These are phyloP conservation scores for Penicillium diatomitis DNA, from an alignment of 495 filamentous ascomycete genomes.

Conservation along the genomic window DNA sequence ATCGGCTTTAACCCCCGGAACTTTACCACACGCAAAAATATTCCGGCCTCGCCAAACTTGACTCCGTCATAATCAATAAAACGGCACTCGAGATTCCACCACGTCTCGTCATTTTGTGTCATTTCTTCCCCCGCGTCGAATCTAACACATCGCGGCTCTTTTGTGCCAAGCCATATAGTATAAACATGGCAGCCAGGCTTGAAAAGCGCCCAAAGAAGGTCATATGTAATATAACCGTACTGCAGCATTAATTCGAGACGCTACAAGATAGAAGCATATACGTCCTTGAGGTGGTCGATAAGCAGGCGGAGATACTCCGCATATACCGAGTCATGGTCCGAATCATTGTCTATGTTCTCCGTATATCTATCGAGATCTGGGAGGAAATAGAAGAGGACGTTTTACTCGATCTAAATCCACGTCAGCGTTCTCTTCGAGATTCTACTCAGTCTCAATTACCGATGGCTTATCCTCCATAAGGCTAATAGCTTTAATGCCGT, in stretches of 20 bases:
- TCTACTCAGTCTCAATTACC: constrained; percentile 10
- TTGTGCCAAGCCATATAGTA: constrained; percentile 30
- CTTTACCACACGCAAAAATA: constrained; percentile 18
- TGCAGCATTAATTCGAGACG: constrained; percentile 29
- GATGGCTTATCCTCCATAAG: constrained; percentile 18
- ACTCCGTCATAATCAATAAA: constrained; percentile 25
- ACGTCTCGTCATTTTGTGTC: constrained; percentile 16
- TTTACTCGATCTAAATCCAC: constrained; percentile 19
- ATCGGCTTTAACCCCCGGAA: constrained; percentile 21
- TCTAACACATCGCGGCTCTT: constrained; percentile 51
- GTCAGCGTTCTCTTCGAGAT: constrained; percentile 8
- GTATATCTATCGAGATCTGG: constrained; percentile 15
- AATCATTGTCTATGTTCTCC: neutral
- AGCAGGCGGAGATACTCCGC: constrained; percentile 30
- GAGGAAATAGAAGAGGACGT: constrained; percentile 26
- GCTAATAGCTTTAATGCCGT: constrained; percentile 22
- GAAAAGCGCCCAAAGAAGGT: no score
- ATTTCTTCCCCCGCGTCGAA: constrained; percentile 44
- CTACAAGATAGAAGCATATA: constrained; percentile 24
- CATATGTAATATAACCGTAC: constrained; percentile 26
- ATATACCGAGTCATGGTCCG: constrained; percentile 2
- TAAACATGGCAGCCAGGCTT: constrained; percentile 15
- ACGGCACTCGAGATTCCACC: constrained; percentile 25
- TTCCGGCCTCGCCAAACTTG: constrained; percentile 14
- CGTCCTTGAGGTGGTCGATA: constrained; percentile 27